Conservation (phyloP, 2,329 filamentous ascomycete genomes). For the Celoporthe dispersa region DNA sequence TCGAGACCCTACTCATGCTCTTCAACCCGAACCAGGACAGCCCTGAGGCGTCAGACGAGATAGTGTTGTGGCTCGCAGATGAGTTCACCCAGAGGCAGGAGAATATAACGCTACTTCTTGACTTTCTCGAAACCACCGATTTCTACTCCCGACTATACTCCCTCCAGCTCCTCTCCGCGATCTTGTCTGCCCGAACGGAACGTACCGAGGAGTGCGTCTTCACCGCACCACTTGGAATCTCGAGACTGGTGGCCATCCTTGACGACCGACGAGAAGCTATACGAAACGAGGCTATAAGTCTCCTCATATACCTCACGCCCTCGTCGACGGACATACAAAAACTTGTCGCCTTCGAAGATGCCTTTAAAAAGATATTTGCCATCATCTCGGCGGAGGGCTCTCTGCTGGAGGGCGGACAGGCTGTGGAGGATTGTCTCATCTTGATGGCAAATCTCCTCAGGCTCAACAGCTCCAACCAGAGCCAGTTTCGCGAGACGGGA, state of each 20-base stretch:
- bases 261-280: constrained; percentile 87
- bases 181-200: constrained; percentile 83
- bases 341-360: constrained; percentile 92
- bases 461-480: constrained; percentile 89
- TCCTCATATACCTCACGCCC: constrained; percentile 87
- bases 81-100: constrained; percentile 98
- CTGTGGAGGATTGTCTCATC: constrained; percentile 91
- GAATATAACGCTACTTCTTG: constrained; percentile 88
- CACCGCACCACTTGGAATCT: constrained; percentile 84
- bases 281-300: constrained; percentile 82
- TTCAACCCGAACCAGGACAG: constrained; percentile 75
- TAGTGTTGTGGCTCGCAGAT: constrained; percentile 93
- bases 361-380: constrained; percentile 83
- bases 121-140: constrained; percentile 84
- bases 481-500: constrained; percentile 88
- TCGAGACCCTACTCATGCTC: constrained; percentile 94
- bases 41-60: constrained; percentile 93
- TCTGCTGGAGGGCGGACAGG: constrained; percentile 78
- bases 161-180: constrained; percentile 84
- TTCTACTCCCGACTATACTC: constrained; percentile 93
- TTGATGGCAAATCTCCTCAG: constrained; percentile 86
- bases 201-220: constrained; percentile 94
- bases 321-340: constrained; percentile 90
- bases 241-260: constrained; percentile 79
- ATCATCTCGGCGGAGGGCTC: constrained; percentile 84